A percentile compares a stretch with the other conserved stretches of the same genome.
phyloP scores from a whole-genome alignment of 345 rosid genomes.

The Eucalyptus coolabah region DNA sequence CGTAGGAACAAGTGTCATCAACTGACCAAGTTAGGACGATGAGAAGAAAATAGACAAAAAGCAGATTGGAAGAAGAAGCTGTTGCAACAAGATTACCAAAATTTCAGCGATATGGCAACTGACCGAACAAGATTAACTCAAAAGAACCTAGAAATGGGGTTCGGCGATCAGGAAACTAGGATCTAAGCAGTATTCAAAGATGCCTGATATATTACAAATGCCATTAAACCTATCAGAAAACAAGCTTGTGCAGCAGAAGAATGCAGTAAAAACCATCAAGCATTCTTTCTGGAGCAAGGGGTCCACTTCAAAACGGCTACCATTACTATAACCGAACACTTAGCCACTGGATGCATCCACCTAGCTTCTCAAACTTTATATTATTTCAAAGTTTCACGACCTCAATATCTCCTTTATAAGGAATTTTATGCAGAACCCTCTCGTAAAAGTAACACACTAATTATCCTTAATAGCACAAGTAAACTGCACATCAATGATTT shows the following conservation, averaged over 20 bases:
- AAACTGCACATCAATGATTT: neutral
- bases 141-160: neutral
- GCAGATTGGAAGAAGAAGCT: neutral
- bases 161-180: neutral
- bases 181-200: neutral
- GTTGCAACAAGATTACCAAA: neutral
- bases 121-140: neutral
- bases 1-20: neutral
- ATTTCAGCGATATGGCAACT: neutral
- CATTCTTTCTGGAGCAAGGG: neutral
- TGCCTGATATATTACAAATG: neutral
- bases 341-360: neutral
- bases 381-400: neutral
- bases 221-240: neutral
- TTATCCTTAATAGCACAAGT: neutral
- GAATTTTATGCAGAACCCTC: neutral
- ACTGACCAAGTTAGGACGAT: neutral
- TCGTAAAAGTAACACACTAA: neutral
- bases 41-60: neutral
- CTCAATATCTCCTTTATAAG: neutral
- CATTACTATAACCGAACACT: neutral
- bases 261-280: neutral
- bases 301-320: neutral
- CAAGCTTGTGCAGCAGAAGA: neutral
- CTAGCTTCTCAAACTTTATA: neutral